Conservation (phyloP, 768 basidiomycete species). For the Serendipita sp. region DNA sequence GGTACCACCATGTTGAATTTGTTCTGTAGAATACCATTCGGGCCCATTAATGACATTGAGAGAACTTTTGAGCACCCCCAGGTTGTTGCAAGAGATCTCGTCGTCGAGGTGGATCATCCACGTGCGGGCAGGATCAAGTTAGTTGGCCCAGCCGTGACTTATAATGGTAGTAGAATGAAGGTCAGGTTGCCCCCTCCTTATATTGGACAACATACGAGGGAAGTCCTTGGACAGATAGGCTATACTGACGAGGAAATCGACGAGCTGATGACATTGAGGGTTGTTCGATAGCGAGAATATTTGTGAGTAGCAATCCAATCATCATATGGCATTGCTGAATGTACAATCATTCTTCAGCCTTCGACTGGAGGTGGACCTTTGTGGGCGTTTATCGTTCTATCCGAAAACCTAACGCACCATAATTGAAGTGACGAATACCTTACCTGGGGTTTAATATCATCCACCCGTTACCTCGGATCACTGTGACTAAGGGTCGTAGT, state of each 20-base stretch:
- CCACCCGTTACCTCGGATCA: no score
- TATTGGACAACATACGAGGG: slow-evolving; percentile 67
- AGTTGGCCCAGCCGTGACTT: slow-evolving; percentile 65
- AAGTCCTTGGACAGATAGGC: slow-evolving; percentile 34
- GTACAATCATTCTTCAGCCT: no score
- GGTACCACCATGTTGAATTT: not conserved
- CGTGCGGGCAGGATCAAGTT: slow-evolving; percentile 62
- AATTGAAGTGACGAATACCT: no score
- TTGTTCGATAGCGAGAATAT: slow-evolving; percentile 7
- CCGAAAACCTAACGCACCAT: no score
- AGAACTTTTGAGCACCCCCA: slow-evolving; percentile 85
- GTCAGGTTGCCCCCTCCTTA: slow-evolving; percentile 70
- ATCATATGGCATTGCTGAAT: no score
- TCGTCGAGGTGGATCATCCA: slow-evolving; percentile 69
- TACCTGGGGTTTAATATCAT: no score
- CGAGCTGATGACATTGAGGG: slow-evolving; percentile 27
- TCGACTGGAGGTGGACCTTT: no score
- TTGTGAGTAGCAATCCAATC: no score
- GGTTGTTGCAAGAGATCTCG: slow-evolving; percentile 58
- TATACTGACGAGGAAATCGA: slow-evolving; percentile 26
- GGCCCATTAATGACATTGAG: slow-evolving; percentile 82
- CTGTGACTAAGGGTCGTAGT: no score
- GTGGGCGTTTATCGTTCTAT: no score
- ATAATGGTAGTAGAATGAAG: slow-evolving; percentile 75
- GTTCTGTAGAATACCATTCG: slow-evolving; percentile 51